Conservation (phyloP, 768 basidiomycete species). For the Termitomyces heimii region DNA sequence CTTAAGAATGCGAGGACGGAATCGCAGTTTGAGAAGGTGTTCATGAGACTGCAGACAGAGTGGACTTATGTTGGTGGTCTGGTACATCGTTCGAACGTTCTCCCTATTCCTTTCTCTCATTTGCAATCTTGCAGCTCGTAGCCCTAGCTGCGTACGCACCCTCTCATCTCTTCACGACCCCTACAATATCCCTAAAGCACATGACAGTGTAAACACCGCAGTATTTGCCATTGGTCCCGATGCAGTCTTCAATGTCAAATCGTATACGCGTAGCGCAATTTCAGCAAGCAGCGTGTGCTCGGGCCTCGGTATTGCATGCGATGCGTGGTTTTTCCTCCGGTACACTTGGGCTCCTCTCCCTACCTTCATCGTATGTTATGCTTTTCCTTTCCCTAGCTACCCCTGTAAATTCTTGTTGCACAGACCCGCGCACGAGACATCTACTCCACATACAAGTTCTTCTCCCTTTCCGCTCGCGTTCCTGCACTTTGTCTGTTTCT, state of each 20-base stretch:
- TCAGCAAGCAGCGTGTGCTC: constrained; percentile 54
- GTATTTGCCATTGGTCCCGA: constrained; percentile 59
- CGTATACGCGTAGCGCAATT: constrained; percentile 43
- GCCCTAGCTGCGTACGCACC: constrained; percentile 48
- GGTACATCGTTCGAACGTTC: constrained; percentile 27
- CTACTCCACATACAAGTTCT: constrained; percentile 60
- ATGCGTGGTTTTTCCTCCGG: constrained; percentile 60
- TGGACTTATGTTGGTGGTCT: constrained; percentile 65
- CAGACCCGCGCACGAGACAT: constrained; percentile 50
- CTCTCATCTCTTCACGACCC: not conserved
- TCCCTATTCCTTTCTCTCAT: too few relatives aligned
- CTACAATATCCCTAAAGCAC: not conserved
- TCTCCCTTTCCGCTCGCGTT: constrained; percentile 58
- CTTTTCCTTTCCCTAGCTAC: not conserved
- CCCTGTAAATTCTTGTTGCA: not conserved
- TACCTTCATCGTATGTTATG: constrained; percentile 44
- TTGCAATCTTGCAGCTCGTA: constrained; percentile 37
- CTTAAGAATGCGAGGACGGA: constrained; percentile 40
- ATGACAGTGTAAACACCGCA: constrained; percentile 39
- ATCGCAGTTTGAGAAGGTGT: constrained; percentile 45
- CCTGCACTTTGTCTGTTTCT: constrained; percentile 57
- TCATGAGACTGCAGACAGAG: constrained; percentile 44
- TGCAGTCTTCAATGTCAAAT: constrained; percentile 43
- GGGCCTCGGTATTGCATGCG: constrained; percentile 57
- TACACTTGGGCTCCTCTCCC: constrained; percentile 49